Percentiles rank a stretch among this genome's conserved stretches.
phyloP scores from a whole-genome alignment of 805 yeast genomes.

The Brettanomyces naardenensis region DNA sequence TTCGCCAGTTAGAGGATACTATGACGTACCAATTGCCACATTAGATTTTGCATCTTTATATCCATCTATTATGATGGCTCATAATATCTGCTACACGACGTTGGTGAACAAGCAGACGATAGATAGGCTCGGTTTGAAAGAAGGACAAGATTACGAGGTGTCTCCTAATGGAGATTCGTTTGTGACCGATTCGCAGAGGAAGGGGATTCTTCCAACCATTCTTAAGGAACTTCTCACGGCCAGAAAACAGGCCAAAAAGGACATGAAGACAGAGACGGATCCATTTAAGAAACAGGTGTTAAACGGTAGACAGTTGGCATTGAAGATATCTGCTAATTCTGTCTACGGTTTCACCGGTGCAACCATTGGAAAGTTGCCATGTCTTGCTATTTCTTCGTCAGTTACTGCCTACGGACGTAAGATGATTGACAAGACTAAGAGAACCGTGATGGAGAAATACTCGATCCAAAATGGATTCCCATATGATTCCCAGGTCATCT shows the following conservation, averaged over 20 bases:
- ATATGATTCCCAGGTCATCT: constrained; percentile 84
- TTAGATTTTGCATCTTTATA: constrained; percentile 95
- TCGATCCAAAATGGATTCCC: constrained; percentile 73
- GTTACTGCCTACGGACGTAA: constrained; percentile 94
- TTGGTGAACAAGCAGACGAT: constrained; percentile 63
- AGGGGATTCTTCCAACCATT: constrained; percentile 90
- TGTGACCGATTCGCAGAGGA: constrained; percentile 58
- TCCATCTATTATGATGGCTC: constrained; percentile 99
- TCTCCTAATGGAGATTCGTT: constrained; percentile 93
- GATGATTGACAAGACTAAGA: constrained; percentile 91
- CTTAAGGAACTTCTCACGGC: constrained; percentile 82
- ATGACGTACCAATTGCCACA: constrained; percentile 95
- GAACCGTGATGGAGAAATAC: constrained; percentile 74
- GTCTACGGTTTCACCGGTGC: constrained; percentile 99
- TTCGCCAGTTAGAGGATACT: constrained; percentile 93
- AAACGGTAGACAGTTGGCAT: constrained; percentile 94
- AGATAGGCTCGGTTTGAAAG: constrained; percentile 50
- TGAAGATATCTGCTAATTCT: constrained; percentile 95
- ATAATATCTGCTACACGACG: constrained; percentile 92
- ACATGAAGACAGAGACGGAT: constrained; percentile 85
- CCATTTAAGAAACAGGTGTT: constrained; percentile 90
- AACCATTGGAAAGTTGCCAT: constrained; percentile 93
- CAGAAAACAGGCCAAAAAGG: constrained; percentile 87
- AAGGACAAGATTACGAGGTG: constrained; percentile 69
- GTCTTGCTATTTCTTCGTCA: constrained; percentile 92